Base-by-base conservation (phyloP, 805 yeast species). In the Cyberlindnera samutprakarnensis region DNA sequence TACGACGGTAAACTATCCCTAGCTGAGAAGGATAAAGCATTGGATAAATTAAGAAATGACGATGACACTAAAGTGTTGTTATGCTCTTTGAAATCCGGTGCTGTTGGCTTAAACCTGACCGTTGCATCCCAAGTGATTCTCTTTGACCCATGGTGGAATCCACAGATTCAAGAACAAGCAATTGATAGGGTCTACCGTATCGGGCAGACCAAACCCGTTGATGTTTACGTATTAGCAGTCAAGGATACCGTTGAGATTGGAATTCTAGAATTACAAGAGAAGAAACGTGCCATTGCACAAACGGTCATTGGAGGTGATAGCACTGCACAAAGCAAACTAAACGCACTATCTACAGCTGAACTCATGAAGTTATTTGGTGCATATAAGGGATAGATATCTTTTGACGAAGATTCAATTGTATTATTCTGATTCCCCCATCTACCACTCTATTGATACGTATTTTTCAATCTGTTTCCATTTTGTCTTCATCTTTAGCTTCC, bases 111-210 rank as follows among this genome's bases (percentile, higher is more conserved):
- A 39, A 87, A 87, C 49, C 62, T 87, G 37, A 87, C 94, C 0
- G 72, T 76, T 31, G 94, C 96, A 0, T 78, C 83, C 0, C 69
- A 76, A 25, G 96, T 90, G 2, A 83, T 76, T 41, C 64, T 87
- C 64, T 78, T 84, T 83, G 96, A 88, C 46, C 95, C 96, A 0
- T 87, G 95, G 90, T 87, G 96, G 96, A 82, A 88, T 25, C 92
- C 84, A 24, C 86, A 94, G 27, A 73, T 79, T 35, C 95, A 86
- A 49, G 83, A 82, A 28, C 95, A 86, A 52, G 95, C 95, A 0
- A 79, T 86, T 33, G 95, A 86, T 57, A 59, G 96, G 46, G 71
- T 88, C n/a, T 95, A 88, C 51, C 68, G 96, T 41, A 82, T 88
- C 50, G 96, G 96, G 0, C 96, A 88, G 52, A 62, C 65, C 5